A percentile compares a stretch with the other conserved stretches of the same genome.
Conservation (phyloP, 805 yeast genomes). For the Blastobotrys peoriensis region DNA sequence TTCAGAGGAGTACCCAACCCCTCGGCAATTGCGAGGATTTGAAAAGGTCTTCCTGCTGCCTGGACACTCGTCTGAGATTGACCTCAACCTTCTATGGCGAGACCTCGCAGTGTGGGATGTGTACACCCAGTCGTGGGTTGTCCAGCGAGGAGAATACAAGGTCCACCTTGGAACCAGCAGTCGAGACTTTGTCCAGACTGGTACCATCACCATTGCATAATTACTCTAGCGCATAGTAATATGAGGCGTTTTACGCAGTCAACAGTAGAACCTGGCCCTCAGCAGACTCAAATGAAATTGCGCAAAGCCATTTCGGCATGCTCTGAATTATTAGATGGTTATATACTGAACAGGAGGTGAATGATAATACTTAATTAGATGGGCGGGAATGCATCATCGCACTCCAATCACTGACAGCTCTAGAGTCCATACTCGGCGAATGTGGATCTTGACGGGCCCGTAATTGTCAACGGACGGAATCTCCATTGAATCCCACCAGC, state of each 20-base stretch:
- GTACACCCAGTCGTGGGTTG: conserved; percentile 50
- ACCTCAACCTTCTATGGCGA: conserved; percentile 43
- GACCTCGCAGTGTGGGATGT: conserved; percentile 56
- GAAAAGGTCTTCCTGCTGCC: conserved; percentile 46
- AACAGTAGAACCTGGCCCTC: no score
- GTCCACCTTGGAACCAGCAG: conserved; percentile 41
- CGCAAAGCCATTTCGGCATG: no score
- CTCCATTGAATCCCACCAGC: conserved; percentile 80
- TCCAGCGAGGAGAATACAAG: conserved; percentile 50
- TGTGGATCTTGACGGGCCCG: conserved; percentile 61
- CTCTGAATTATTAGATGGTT: no score
- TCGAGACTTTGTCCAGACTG: conserved; percentile 14
- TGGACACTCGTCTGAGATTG: conserved; percentile 35
- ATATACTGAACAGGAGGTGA: no score
- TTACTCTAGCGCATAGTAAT: no score
- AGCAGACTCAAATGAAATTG: no score
- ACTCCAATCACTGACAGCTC: conserved; percentile 89
- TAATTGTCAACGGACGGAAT: conserved; percentile 24
- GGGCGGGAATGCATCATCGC: not conserved
- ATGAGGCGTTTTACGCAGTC: no score
- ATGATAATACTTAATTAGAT: no score
- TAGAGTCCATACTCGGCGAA: conserved; percentile 94
- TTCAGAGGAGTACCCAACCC: conserved; percentile 41
- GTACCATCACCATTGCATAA: conserved; percentile 14
- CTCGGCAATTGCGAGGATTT: conserved; percentile 50